A percentile compares a stretch with the other conserved stretches of the same genome.
Evolutionary conservation across 2,329 filamentous ascomycete genomes (phyloP).

Genomic region (Ophiosphaerella narmari): DNA sequence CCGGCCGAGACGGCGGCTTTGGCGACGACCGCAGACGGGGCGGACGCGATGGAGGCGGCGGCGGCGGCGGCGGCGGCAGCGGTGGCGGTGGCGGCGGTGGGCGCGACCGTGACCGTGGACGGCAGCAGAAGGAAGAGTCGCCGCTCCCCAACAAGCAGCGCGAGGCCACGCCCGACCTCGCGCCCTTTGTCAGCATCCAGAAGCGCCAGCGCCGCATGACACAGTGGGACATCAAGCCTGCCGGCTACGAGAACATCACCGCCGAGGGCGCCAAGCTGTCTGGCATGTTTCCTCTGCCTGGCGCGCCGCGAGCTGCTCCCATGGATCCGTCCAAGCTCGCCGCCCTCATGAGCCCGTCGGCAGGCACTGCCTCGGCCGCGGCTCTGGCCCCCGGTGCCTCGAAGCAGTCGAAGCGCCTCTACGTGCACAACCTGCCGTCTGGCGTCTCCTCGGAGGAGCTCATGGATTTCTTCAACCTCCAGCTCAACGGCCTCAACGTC

Average conservation of each 20-base stretch:
- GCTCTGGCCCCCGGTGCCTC: slow-evolving; percentile 91
- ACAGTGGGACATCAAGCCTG: slow-evolving; percentile 99
- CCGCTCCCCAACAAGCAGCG: slow-evolving; percentile 81
- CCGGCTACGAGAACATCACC: slow-evolving; percentile 96
- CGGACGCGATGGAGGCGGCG: slow-evolving; percentile 29
- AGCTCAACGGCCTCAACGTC: slow-evolving; percentile 95
- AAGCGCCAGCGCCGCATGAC: slow-evolving; percentile 91
- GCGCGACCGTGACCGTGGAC: slow-evolving; percentile 55
- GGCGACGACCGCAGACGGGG: slow-evolving; percentile 44
- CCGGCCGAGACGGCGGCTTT: slow-evolving; percentile 56
- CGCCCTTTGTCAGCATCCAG: slow-evolving; percentile 78
- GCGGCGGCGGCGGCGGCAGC: slow-evolving; percentile 30
- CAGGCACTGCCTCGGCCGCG: slow-evolving; percentile 70
- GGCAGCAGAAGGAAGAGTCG: slow-evolving; percentile 73
- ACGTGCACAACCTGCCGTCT: slow-evolving; percentile 80
- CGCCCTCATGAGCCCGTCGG: slow-evolving; percentile 91
- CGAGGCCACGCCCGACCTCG: slow-evolving; percentile 94
- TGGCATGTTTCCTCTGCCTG: slow-evolving; percentile 96
- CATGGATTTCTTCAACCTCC: slow-evolving; percentile 88
- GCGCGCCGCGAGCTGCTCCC: slow-evolving; percentile 89
- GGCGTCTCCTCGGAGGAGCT: slow-evolving; percentile 76
- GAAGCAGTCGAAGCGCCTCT: slow-evolving; percentile 88
- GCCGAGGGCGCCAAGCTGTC: slow-evolving; percentile 98
- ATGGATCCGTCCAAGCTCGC: slow-evolving; percentile 95
- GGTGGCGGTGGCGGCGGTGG: slow-evolving; percentile 30